Evolutionary conservation across 2,329 filamentous ascomycete genomes (phyloP).

Genomic region (Penicillium sumatraense): DNA sequence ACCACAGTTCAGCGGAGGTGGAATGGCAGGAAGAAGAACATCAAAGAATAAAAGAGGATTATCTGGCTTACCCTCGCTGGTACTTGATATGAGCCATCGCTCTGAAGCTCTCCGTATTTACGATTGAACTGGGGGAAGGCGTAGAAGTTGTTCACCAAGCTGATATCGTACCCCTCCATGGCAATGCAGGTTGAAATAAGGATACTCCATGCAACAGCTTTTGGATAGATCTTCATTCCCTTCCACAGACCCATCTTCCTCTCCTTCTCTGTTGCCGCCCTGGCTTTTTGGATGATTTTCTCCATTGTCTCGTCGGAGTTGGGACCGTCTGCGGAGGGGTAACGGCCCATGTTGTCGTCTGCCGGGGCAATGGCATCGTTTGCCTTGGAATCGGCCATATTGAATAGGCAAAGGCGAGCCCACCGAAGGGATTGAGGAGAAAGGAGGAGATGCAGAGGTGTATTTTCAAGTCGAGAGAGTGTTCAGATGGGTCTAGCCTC

Average conservation of each 20-base stretch:
- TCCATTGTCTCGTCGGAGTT: slow-evolving; percentile 32
- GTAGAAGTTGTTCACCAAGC: slow-evolving; percentile 81
- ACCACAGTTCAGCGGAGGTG: background rate
- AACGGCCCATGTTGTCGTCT: slow-evolving; percentile 16
- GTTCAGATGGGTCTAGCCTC: slow-evolving; percentile 6
- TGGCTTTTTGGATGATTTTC: slow-evolving; percentile 46
- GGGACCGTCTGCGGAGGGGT: slow-evolving; percentile 20
- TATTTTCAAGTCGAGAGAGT: slow-evolving; percentile 4
- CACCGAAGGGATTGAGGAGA: slow-evolving; percentile 3
- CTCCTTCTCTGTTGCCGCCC: slow-evolving; percentile 50
- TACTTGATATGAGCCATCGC: slow-evolving; percentile 44
- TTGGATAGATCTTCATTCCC: slow-evolving; percentile 81
- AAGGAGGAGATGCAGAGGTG: background rate
- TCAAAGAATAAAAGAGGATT: background rate
- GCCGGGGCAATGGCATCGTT: slow-evolving; percentile 33
- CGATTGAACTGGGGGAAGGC: slow-evolving; percentile 46
- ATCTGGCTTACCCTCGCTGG: slow-evolving; percentile 40
- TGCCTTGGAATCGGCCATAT: slow-evolving; percentile 35
- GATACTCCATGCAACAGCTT: slow-evolving; percentile 81
- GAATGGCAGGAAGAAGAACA: background rate
- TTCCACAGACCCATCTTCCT: slow-evolving; percentile 74
- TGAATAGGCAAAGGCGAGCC: slow-evolving; percentile 4
- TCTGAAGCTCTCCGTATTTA: slow-evolving; percentile 43
- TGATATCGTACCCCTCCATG: slow-evolving; percentile 90
- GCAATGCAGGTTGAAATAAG: slow-evolving; percentile 88